phyloP scores from a whole-genome alignment of 2,329 filamentous ascomycete genomes.

The Fonsecaea monophora region DNA sequence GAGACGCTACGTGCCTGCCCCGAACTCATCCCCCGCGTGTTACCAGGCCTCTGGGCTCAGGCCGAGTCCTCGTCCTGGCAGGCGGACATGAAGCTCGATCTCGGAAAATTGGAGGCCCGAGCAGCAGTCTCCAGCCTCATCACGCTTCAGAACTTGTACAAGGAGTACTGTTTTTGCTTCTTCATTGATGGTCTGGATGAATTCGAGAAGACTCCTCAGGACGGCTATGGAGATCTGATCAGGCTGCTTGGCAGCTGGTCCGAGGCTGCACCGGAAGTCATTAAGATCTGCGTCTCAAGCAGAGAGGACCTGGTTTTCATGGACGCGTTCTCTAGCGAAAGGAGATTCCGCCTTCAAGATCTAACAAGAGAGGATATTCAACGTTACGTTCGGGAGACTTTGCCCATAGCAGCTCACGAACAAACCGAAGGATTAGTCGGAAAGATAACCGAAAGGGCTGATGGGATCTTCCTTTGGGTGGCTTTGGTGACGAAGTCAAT shows the following conservation, averaged over 20 bases:
- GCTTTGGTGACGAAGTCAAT: background rate
- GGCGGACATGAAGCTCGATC: background rate
- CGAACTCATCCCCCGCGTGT: background rate
- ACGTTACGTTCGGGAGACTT: background rate
- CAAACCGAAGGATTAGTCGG: background rate
- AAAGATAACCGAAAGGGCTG: background rate
- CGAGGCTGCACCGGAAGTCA: background rate
- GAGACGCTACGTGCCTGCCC: background rate
- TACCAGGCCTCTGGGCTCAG: background rate
- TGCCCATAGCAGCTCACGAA: background rate
- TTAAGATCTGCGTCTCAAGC: background rate
- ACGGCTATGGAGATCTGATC: background rate
- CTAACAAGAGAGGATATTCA: background rate
- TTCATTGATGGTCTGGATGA: conserved; percentile 4
- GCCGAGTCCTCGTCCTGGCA: background rate
- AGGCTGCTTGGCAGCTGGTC: background rate
- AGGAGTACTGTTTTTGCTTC: conserved; percentile 1
- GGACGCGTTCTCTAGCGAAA: background rate
- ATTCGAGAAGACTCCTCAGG: background rate
- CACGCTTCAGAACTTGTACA: background rate
- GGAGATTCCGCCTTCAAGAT: conserved; percentile 1
- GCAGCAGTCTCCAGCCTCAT: background rate
- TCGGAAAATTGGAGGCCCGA: background rate
- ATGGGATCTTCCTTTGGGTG: conserved; percentile 1
- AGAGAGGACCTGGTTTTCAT: background rate